Conservation (phyloP, 345 rosid genomes). For the Citrus unshiu region DNA sequence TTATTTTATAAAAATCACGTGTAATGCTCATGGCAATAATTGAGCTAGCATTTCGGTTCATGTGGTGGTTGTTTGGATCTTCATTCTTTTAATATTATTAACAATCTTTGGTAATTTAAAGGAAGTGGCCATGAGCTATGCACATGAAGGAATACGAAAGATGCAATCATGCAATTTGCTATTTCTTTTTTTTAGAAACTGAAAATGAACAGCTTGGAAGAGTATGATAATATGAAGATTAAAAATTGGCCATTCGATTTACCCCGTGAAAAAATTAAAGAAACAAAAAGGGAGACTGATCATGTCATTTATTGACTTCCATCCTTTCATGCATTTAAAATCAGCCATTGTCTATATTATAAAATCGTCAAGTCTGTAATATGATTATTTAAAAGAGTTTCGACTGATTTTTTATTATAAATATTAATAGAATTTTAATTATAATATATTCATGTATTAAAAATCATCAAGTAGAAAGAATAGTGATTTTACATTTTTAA, state of each 20-base stretch:
- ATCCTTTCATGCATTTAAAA: neutral
- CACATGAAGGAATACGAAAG: neutral
- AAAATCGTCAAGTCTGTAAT: neutral
- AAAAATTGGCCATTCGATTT: neutral
- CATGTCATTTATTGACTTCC: neutral
- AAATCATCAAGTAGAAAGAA: neutral
- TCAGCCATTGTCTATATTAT: neutral
- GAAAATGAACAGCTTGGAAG: neutral
- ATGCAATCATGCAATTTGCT: neutral
- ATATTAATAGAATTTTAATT: too few species aligned
- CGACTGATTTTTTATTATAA: fast-evolving
- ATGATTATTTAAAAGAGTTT: too few species aligned
- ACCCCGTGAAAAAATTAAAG: neutral
- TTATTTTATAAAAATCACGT: neutral
- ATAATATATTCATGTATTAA: fast-evolving
- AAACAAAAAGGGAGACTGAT: neutral
- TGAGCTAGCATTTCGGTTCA: neutral
- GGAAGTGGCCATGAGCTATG: neutral
- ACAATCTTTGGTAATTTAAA: neutral
- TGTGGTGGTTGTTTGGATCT: neutral
- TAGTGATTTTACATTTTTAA: neutral
- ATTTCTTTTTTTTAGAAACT: neutral
- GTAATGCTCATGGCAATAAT: neutral
- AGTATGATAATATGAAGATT: neutral
- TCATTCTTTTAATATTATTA: neutral